Base-by-base conservation (phyloP, 2,329 filamentous ascomycete species). In the Zalaria obscura region DNA sequence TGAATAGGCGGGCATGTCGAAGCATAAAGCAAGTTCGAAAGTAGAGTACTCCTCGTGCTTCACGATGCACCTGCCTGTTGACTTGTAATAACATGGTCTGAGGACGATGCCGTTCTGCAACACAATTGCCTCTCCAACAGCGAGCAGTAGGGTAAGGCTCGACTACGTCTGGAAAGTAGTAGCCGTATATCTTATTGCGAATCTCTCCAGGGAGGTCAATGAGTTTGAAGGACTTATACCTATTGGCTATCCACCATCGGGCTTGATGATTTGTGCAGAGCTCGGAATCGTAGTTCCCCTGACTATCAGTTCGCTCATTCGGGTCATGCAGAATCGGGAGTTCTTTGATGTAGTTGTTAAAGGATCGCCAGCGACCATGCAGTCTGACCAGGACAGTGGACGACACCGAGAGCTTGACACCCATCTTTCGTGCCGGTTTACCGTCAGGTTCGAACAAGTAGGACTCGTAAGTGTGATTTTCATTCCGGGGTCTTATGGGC, bases 131-230 rank as follows among this genome's bases (percentile, higher is more conserved):
- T 11, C 10, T 35, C 41, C 40, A 26, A 46, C 5, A 47, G 49
- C 18, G 18, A 18, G 18, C 18, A 27, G 41, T 31, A 7, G 47
- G 35, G 4, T 25, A 31, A 18, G 27, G 11, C 5, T 42, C 46
- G 9, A 48, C 42, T 6, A 41, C 37, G 27, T 43, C 39, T 18
- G 18, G 18, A 18, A 18, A 18, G 18, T 18, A 18, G 18, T 18
- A 18, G n/a, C 26, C 27, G 36, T 50, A 53, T 27, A 55, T 49
- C 2, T 36, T 5, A 6, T 53, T 45, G 4, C 52, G 49, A 5
- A 55, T 40, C 34, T 55, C 52, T 2, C 39, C 35, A 5, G 52
- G 52, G 5, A 55, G 40, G 2, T 43, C 25, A 4, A 48, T 25
- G 27, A 54, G n/a, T 7, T 7, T 7, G 7, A 32, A 32, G 2